Evolutionary conservation across 441 rosid species (phyloP), one percentile per base, ranked within the genome.

Genomic region (Pelargonium myrrhifolium): DNA sequence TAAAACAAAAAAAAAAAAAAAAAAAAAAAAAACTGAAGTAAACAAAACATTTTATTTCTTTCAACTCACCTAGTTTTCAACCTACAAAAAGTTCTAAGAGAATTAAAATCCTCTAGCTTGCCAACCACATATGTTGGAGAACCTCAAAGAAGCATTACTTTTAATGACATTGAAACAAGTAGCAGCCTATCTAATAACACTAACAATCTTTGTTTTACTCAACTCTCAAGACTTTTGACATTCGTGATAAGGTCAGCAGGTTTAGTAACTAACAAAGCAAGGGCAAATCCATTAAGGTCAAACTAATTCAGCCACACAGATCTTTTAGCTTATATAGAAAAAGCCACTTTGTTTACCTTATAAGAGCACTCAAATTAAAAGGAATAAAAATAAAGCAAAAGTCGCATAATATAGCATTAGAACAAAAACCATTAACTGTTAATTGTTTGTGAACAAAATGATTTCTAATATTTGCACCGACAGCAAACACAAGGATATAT

Each of bases 21-120:
- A 1, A 10, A 35, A 9, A 68, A 8, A 39, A 68, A 58, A 66
- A 3, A 67, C 10, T 43, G 26, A 58, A 58, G 62, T 58, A n/a
- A 56, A 45, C 22, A n/a, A 59, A 71, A 65, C 71, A 69, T 22
- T 55, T 3, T 21, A 1, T 20, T 20, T 5, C 1, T 45, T 14
- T 12, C 53, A 63, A 59, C 51, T 12, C 20, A 66, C 11, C 58
- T 28, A 65, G 51, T 26, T 20, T 15, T 22, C 20, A 42, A 6
- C 45, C n/a, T 14, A 39, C 6, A 51, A 60, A 18, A 49, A 4
- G 4, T 10, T 49, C 18, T 7, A 49, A 49, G n/a, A 49, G 6
- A 3, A 49, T 8, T 14, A 49, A 49, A 14, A 49, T n/a, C 20
- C 20, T n/a, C 56, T n/a, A 5, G 58, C 58, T 51, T 51, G 58